Base-by-base conservation (phyloP, 169 alveolate species). In the Plasmodium coatneyi region DNA sequence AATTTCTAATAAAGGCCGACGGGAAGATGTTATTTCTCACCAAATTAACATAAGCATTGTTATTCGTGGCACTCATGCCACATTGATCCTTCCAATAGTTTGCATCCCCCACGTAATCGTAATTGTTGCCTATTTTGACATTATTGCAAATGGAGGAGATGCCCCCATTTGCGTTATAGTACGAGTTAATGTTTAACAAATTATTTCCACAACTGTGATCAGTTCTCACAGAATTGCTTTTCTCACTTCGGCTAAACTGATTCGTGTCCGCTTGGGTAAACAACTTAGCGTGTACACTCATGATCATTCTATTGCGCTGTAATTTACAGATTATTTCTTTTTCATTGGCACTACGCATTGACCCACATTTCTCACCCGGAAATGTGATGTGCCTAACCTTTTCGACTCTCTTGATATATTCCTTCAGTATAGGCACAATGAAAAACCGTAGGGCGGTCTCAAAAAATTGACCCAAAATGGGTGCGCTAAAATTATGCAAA, bases 371-470 rank as follows among this genome's bases (percentile, higher is more conserved):
- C 0, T 66, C 82, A 1, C 28, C 56, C 1, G 9, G 3, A 41
- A 71, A 46, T 0, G 43, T 39, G 3, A 83, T 43, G 19, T 86
- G 43, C 39, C 43, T 34, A n/a, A 49, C 30, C 39, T 78, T 56
- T 19, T 36, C 41, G 3, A 1, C 25, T 16, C 16, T 52, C 52
- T 43, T 16, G 16, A 70, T 56, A 54, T 86, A 76, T 22, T 86
- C 84, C n/a, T 30, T 76, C 49, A 86, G 66, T 32, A 86, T n/a
- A 19, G 93, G 93, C 10, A 54, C 16, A 22, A 86, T 72, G 19
- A 86, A 41, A 78, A 74, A 86, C 80, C 52, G 28, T 34, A 86
- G 12, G 22, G 86, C 16, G 6, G 66, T 54, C 28, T 74, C 86
- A 54, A 74, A 86, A 86, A 86, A 86, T 71, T 22, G 72, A 10